Evolutionary conservation across 495 filamentous ascomycete genomes (phyloP), one percentile per base, ranked within the genome.

Genomic region (Hypoxylon fragiforme): DNA sequence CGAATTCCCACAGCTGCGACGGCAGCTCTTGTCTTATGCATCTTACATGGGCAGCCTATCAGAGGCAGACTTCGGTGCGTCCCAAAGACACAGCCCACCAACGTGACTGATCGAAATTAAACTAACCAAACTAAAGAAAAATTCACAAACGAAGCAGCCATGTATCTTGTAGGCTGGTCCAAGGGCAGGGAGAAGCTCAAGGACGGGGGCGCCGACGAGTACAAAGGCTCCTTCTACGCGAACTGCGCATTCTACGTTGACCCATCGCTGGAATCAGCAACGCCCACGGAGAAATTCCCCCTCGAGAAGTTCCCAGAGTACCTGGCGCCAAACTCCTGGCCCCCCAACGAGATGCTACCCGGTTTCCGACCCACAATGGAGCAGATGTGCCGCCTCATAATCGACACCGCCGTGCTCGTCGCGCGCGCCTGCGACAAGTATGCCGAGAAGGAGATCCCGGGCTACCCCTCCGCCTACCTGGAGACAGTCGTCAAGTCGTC

Each of bases 211-310:
- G 89, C 91, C 58, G 94, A 99, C 63, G 96, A 88, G 3, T 80
- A 89, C 8, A 99, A 99, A 74, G 94, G 94, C 45, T 95, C 90
- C 13, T 99, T 88, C 78, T 99, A 97, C 68, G 86, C 92, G 67
- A 97, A 97, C 73, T 96, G 91, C 70, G 89, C 89, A 43, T 97
- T 96, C 77, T 92, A 94, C 68, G 83, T 92, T 41, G 81, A 89
- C 54, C 76, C 83, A 1, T 49, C 62, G 1, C 74, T 90, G 3
- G 74, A 83, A 8, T 81, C 80, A 39, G 84, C 85, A 5, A 78
- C 64, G 15, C 79, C 78, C 2, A 80, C 85, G 1, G 72, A 73
- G 3, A 73, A 82, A 42, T 82, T 79, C 54, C 82, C 81, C 56
- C 57, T 81, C 2, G 81, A 84, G 47, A 75, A 76, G 57, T 83